A percentile compares a stretch with the other conserved stretches of the same genome.
These are phyloP conservation scores for Camillea tinctor DNA, from an alignment of 2,329 filamentous ascomycete genomes.

Conservation along the genomic window DNA sequence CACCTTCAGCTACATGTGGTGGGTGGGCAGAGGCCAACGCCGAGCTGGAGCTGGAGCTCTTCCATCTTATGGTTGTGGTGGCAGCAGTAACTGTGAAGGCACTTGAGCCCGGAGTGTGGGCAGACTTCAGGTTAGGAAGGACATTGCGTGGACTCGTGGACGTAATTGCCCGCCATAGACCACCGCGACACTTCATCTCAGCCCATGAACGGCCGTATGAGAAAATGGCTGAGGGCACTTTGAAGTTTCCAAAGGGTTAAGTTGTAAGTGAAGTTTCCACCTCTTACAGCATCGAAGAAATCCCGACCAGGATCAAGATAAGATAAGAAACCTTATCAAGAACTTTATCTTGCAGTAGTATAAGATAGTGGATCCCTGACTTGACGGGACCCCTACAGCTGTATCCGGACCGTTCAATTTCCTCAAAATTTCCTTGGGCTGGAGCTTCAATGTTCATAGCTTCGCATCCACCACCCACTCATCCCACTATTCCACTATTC, in stretches of 20 bases:
- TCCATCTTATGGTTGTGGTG: neutral
- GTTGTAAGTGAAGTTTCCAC: too few species aligned
- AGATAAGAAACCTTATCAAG: neutral
- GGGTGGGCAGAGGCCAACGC: neutral
- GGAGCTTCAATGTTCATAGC: too few species aligned
- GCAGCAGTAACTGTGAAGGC: constrained; percentile 8
- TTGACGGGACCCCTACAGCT: too few species aligned
- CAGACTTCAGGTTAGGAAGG: constrained; percentile 2
- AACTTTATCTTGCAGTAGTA: too few species aligned
- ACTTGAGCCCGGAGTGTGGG: too few species aligned
- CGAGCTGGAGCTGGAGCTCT: constrained; percentile 1
- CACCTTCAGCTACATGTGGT: constrained; percentile 6
- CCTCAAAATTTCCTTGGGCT: too few species aligned
- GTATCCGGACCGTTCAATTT: too few species aligned
- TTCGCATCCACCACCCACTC: too few species aligned
- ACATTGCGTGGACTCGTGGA: constrained; percentile 20
- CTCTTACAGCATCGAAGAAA: neutral
- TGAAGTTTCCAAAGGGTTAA: too few species aligned
- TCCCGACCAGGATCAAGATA: neutral
- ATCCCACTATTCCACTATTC: too few species aligned
- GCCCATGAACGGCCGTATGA: constrained; percentile 25
- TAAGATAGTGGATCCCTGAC: too few species aligned
- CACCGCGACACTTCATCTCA: constrained; percentile 31
- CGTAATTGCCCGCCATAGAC: constrained; percentile 23
- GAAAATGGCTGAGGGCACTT: constrained; percentile 3